These are phyloP conservation scores for Tylopilus subfusipes DNA, from an alignment of 768 basidiomycete species.

Conservation along the genomic window DNA sequence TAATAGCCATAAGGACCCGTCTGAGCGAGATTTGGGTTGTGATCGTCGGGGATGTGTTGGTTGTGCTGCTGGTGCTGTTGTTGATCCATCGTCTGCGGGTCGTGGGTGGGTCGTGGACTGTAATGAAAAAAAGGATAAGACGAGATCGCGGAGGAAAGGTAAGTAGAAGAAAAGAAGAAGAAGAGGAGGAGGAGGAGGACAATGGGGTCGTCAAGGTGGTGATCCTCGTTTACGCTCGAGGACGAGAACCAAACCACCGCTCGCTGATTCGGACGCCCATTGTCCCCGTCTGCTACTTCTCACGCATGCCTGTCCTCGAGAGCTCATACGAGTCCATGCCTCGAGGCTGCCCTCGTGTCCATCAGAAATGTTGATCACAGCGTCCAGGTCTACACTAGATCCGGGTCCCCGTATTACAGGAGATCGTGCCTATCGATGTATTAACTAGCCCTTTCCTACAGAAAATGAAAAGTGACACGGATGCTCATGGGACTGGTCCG, in stretches of 20 bases:
- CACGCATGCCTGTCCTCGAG: slow-evolving; percentile 13
- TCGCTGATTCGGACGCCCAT: slow-evolving; percentile 5
- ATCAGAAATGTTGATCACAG: neutral
- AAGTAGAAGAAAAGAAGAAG: slow-evolving; percentile 34
- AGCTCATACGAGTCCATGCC: neutral
- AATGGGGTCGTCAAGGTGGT: slow-evolving; percentile 21
- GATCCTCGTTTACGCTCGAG: slow-evolving; percentile 30
- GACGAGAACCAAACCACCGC: slow-evolving; percentile 24
- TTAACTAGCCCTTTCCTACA: too few relatives aligned
- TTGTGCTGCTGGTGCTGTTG: slow-evolving; percentile 34
- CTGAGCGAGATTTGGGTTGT: slow-evolving; percentile 38
- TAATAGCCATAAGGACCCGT: slow-evolving; percentile 49
- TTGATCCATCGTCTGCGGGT: slow-evolving; percentile 43
- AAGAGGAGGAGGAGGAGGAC: slow-evolving; percentile 33
- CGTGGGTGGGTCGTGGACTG: slow-evolving; percentile 34
- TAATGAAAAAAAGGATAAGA: slow-evolving; percentile 33
- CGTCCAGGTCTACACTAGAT: neutral
- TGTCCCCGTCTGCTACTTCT: slow-evolving; percentile 15
- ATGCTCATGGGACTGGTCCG: too few relatives aligned
- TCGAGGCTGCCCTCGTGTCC: slow-evolving; percentile 21
- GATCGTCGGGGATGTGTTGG: slow-evolving; percentile 49
- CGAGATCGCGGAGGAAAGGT: slow-evolving; percentile 35
- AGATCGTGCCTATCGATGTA: neutral
- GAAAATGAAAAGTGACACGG: too few relatives aligned
- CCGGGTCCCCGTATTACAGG: slow-evolving; percentile 1